Conservation (phyloP, 805 yeast genomes). For the Candida dajiaensis region DNA sequence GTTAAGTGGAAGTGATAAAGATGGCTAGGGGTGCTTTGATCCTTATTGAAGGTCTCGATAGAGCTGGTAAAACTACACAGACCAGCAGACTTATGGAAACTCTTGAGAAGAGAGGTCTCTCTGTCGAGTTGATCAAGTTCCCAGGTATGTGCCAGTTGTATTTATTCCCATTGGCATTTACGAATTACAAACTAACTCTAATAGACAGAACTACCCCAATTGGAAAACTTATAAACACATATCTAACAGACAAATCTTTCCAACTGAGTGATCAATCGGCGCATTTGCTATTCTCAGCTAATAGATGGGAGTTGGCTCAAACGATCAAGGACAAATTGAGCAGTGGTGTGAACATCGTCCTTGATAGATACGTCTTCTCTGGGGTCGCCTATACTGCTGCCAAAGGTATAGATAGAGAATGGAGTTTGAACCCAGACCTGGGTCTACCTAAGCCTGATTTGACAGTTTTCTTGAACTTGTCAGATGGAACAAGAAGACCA, state of each 20-base stretch:
- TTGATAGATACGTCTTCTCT: constrained; percentile 88
- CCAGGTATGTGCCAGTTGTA: constrained; percentile 38
- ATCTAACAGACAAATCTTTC: constrained; percentile 48
- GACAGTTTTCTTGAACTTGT: constrained; percentile 67
- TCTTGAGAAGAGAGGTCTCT: constrained; percentile 25
- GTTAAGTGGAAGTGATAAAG: not conserved
- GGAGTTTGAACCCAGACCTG: constrained; percentile 79
- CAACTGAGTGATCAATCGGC: constrained; percentile 69
- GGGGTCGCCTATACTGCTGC: constrained; percentile 93
- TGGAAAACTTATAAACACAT: constrained; percentile 72
- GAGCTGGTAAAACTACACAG: constrained; percentile 94
- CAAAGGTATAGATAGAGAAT: constrained; percentile 61
- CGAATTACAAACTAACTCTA: not conserved
- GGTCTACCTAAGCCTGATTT: constrained; percentile 88
- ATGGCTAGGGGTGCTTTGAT: constrained; percentile 63
- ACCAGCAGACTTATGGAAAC: constrained; percentile 34
- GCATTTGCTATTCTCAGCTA: constrained; percentile 86
- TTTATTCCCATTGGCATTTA: not conserved
- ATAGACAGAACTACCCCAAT: constrained; percentile 70
- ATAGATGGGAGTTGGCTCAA: constrained; percentile 79
- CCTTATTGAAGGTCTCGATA: constrained; percentile 85
- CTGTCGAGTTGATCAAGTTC: constrained; percentile 58
- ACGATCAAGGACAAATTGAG: constrained; percentile 39
- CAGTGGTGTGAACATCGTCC: constrained; percentile 53
- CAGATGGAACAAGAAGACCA: constrained; percentile 44